A percentile compares a stretch with the other conserved stretches of the same genome.
phyloP scores from a whole-genome alignment of 2,329 filamentous ascomycete species.

The Cercospora nicotianae region DNA sequence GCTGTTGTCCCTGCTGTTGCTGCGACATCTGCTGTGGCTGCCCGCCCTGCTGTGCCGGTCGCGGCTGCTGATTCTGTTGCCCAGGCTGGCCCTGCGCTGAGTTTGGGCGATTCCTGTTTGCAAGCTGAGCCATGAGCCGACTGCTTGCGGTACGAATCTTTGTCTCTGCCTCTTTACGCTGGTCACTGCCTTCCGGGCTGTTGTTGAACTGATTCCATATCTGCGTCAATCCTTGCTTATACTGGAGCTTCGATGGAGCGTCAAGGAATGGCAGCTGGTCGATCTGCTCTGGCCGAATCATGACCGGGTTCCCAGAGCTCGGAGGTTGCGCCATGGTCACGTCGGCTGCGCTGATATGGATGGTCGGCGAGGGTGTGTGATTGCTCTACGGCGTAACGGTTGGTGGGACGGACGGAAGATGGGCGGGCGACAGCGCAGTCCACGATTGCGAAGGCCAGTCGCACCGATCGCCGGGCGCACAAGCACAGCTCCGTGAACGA shows the following conservation, averaged over 20 bases:
- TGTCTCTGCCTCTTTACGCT: slow-evolving; percentile 53
- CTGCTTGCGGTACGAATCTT: slow-evolving; percentile 52
- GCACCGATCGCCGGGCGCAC: neutral
- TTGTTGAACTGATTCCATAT: slow-evolving; percentile 56
- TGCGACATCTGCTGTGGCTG: slow-evolving; percentile 18
- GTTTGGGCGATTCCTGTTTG: slow-evolving; percentile 24
- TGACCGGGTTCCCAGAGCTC: slow-evolving; percentile 2
- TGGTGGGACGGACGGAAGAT: neutral
- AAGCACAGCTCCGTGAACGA: neutral
- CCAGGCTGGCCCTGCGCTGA: slow-evolving; percentile 22
- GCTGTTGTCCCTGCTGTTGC: slow-evolving; percentile 11
- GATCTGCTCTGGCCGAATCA: slow-evolving; percentile 55
- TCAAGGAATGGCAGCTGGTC: slow-evolving; percentile 54
- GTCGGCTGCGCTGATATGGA: neutral
- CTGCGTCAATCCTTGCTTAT: slow-evolving; percentile 54
- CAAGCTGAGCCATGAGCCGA: slow-evolving; percentile 43
- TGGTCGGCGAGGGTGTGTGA: neutral
- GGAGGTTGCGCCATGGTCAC: slow-evolving; percentile 17
- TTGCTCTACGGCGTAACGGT: neutral
- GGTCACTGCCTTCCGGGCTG: slow-evolving; percentile 49
- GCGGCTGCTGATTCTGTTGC: slow-evolving; percentile 17
- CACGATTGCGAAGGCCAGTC: neutral
- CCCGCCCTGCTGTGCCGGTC: slow-evolving; percentile 21
- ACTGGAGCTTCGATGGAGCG: slow-evolving; percentile 57
- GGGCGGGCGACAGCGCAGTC: neutral